Evolutionary conservation across 1,284 basidiomycete genomes (phyloP).

Genomic region (Exsudoporus floridanus): DNA sequence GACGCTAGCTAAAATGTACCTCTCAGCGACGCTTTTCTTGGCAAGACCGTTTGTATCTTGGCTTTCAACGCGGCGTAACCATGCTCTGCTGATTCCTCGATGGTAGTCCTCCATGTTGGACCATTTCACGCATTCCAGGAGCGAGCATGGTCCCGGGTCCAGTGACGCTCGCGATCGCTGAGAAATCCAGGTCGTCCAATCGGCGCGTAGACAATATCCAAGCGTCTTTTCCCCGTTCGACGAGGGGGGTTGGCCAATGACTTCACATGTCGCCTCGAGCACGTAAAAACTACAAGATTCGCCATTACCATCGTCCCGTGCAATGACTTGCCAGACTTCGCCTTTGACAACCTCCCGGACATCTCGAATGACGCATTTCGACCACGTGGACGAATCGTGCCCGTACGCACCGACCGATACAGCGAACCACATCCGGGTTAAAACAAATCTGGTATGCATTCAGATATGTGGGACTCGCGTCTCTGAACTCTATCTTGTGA

Average conservation of each 20-base stretch:
- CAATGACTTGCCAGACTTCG: conserved; percentile 59
- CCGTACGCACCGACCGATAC: conserved; percentile 48
- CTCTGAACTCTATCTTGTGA: conserved; percentile 2
- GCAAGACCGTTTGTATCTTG: conserved; percentile 45
- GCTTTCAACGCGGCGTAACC: conserved; percentile 48
- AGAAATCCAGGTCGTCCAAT: conserved; percentile 63
- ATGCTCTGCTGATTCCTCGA: conserved; percentile 62
- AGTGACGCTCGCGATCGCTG: conserved; percentile 18
- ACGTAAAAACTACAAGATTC: conserved; percentile 46
- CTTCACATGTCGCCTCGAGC: conserved; percentile 68
- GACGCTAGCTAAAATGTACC: conserved; percentile 65
- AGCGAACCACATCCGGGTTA: conserved; percentile 62
- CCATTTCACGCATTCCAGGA: conserved; percentile 51
- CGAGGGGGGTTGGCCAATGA: conserved; percentile 47
- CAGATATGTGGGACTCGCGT: conserved; percentile 1
- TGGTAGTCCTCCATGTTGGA: conserved; percentile 67
- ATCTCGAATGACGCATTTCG: conserved; percentile 41
- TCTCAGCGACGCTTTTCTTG: conserved; percentile 52
- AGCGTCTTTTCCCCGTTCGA: conserved; percentile 1
- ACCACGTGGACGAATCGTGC: conserved; percentile 35
- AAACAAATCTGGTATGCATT: conserved; percentile 48
- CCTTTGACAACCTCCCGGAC: conserved; percentile 50
- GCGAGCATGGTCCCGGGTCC: conserved; percentile 1
- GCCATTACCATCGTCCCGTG: conserved; percentile 24
- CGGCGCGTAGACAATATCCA: conserved; percentile 44